Percentiles rank a stretch among this genome's conserved stretches.
Conservation (phyloP, 2,329 filamentous ascomycete species). For the Epichloe hybrida region DNA sequence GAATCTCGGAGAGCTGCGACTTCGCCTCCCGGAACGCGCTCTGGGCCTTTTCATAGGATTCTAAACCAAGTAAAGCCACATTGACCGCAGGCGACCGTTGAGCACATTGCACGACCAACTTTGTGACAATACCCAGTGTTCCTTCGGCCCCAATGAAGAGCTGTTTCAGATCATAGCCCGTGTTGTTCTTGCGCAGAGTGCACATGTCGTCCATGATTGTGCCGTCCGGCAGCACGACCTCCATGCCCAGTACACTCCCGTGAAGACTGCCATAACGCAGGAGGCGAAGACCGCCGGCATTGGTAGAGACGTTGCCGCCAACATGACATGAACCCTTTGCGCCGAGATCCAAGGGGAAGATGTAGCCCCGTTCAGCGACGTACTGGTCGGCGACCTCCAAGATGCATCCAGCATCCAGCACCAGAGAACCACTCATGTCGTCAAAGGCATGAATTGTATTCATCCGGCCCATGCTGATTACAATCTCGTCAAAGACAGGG, state of each 20-base stretch:
- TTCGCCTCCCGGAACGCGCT: slow-evolving; percentile 81
- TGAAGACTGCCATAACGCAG: slow-evolving; percentile 90
- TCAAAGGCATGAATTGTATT: slow-evolving; percentile 86
- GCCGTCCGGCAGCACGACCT: slow-evolving; percentile 87
- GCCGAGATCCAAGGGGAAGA: slow-evolving; percentile 89
- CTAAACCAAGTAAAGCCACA: slow-evolving; percentile 84
- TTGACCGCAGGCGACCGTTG: slow-evolving; percentile 80
- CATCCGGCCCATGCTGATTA: slow-evolving; percentile 83
- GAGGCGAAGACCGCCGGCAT: slow-evolving; percentile 81
- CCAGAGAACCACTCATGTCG: slow-evolving; percentile 78
- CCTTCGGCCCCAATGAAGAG: slow-evolving; percentile 93
- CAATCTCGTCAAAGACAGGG: slow-evolving; percentile 96
- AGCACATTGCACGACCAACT: slow-evolving; percentile 76
- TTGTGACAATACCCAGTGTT: slow-evolving; percentile 89
- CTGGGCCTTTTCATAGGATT: slow-evolving; percentile 82
- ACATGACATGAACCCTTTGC: slow-evolving; percentile 96
- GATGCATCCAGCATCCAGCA: slow-evolving; percentile 82
- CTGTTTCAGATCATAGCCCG: slow-evolving; percentile 93
- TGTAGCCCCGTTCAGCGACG: slow-evolving; percentile 67
- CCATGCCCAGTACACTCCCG: slow-evolving; percentile 80
- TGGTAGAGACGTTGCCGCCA: slow-evolving; percentile 90
- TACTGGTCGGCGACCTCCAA: slow-evolving; percentile 81
- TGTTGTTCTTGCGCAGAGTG: slow-evolving; percentile 93
- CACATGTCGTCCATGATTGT: slow-evolving; percentile 82
- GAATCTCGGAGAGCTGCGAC: slow-evolving; percentile 78